Evolutionary conservation across 176 grass and related monocot genomes (phyloP), one percentile per base, ranked within the genome.

Genomic region (Cocos nucifera): DNA sequence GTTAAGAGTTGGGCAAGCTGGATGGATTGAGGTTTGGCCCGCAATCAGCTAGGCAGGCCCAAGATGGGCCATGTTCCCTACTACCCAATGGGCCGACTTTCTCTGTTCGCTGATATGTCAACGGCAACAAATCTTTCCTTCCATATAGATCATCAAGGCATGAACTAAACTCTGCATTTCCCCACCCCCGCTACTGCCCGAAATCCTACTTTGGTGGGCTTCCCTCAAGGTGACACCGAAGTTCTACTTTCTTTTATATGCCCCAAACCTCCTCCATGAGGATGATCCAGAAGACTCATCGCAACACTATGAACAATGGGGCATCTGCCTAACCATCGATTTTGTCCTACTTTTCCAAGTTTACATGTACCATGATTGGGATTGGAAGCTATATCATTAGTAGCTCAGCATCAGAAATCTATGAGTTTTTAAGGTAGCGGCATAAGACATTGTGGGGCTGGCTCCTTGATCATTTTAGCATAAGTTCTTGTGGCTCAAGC

Each of bases 191-290:
- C 30, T 17, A 51, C 15, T 22, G 51, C 53, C 22, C 51, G 51
- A 51, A 64, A 79, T 39, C 69, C 48, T 54, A 25, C 62, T 73
- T 67, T 61, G 10, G 62, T 79, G 23, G 69, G 62, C 16, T 79
- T 67, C 5, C 62, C 69, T 69, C 69, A 73, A 23, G 77, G 62
- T 26, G 62, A 68, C 5, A 77, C 73, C 3, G 52, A 75, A 56
- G 64, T 57, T 39, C 64, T 56, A 50, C 71, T 57, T 58, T 65
- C 58, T 53, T 81, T 70, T 20, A 51, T 64, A 28, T 25, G 49
- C 50, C 78, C 71, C 57, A 64, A 58, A 50, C 58, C 71, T 81
- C 71, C 77, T 57, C 67, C 75, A 56, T 69, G 75, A 28, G 65
- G 66, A 70, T 77, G 66, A 70, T 78, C 75, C 75, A 78, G 66